Base-by-base conservation (phyloP, 768 basidiomycete genomes). In the Tricholomella constricta region DNA sequence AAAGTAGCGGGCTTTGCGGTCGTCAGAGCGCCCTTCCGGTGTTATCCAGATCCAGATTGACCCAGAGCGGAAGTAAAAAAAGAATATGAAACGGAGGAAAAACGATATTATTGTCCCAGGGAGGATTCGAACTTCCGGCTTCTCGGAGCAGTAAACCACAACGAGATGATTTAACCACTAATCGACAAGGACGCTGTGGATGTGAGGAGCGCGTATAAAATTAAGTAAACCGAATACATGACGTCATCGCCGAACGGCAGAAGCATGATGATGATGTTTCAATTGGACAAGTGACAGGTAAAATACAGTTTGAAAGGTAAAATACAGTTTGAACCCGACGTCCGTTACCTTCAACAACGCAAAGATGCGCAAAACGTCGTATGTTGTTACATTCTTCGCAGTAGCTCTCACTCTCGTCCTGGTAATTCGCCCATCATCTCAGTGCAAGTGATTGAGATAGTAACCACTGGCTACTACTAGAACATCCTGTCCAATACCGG, bases 281-380 rank as follows among this genome's bases (percentile, higher is more conserved):
- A n/a, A n/a, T n/a, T n/a, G n/a, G n/a, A n/a, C n/a, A n/a, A n/a
- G n/a, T n/a, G n/a, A n/a, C n/a, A n/a, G n/a, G n/a, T n/a, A n/a
- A n/a, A n/a, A n/a, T n/a, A n/a, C n/a, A n/a, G n/a, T n/a, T n/a
- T n/a, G n/a, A n/a, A n/a, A n/a, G n/a, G n/a, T n/a, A n/a, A n/a
- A n/a, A n/a, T n/a, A 19, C 43, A 25, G 25, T 23, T 35, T 48
- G 37, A 22, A 22, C n/a, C 35, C 19, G 25, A n/a, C n/a, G n/a
- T 37, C 36, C 40, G 29, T 29, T 38, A 56, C 56, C 22, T 42
- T 46, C 22, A 12, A 12, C 19, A 20, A 36, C 17, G 43, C 45
- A 6, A 63, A 48, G 25, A 87, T 89, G 87, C 76, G 87, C 57
- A 88, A 86, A 62, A 81, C 77, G 0, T 89, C 85, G 1, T 90